These are phyloP conservation scores for Trichosanthes truncata DNA, from an alignment of 306 rosid genomes.

Conservation along the genomic window DNA sequence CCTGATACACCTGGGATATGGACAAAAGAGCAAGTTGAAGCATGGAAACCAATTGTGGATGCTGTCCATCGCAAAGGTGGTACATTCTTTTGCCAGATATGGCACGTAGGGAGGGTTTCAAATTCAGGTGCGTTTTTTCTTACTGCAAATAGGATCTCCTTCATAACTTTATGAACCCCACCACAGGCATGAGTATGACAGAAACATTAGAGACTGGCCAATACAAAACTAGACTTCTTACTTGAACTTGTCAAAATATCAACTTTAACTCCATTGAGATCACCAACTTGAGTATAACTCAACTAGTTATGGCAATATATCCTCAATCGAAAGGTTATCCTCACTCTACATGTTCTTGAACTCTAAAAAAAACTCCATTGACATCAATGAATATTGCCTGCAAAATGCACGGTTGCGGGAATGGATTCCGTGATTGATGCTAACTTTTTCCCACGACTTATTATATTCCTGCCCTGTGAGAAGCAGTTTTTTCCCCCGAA, in stretches of 20 bases:
- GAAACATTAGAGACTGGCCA: background rate
- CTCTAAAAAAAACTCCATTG: no score
- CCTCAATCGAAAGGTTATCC: no score
- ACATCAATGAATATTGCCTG: background rate
- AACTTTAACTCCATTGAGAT: no score
- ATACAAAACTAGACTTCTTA: background rate
- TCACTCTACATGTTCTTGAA: no score
- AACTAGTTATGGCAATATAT: no score
- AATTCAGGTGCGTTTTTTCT: slow-evolving; percentile 15
- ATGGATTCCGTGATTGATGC: background rate
- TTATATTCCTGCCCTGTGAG: background rate
- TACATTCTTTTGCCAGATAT: slow-evolving; percentile 35
- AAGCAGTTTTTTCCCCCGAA: no score
- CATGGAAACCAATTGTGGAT: slow-evolving; percentile 41
- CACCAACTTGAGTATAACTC: background rate
- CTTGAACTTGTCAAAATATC: background rate
- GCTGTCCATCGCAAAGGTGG: slow-evolving; percentile 44
- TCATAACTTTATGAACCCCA: background rate
- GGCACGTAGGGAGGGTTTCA: slow-evolving; percentile 36
- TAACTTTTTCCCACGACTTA: background rate
- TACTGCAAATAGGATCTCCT: background rate
- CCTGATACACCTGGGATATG: slow-evolving; percentile 32
- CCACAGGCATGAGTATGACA: background rate
- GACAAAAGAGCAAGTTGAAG: slow-evolving; percentile 43
- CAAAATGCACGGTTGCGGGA: background rate